Evolutionary conservation across 2,329 filamentous ascomycete genomes (phyloP).

Genomic region (Cladorrhinum sp.): DNA sequence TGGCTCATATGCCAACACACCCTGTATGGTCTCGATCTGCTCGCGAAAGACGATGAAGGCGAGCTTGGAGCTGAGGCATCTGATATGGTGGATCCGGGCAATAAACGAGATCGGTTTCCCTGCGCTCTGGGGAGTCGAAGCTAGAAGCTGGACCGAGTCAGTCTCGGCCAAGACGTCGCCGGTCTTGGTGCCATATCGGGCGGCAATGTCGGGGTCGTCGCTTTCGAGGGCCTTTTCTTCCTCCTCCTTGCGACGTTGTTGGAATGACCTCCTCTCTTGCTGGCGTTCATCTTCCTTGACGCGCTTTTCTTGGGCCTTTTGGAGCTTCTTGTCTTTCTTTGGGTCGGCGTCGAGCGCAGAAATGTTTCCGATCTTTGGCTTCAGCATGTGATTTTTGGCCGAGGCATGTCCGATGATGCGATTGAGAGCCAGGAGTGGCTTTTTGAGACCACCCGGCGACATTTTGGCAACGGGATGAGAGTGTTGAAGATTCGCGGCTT

Average conservation of each 20-base stretch:
- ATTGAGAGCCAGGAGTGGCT: constrained; percentile 39
- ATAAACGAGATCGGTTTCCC: constrained; percentile 64
- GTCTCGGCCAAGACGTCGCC: constrained; percentile 22
- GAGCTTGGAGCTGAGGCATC: constrained; percentile 71
- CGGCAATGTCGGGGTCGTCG: constrained; percentile 31
- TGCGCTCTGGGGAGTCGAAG: constrained; percentile 50
- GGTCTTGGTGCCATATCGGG: constrained; percentile 31
- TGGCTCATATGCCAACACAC: constrained; percentile 63
- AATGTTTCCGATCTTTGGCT: constrained; percentile 37
- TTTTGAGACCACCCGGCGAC: constrained; percentile 34
- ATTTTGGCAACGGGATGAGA: constrained; percentile 23
- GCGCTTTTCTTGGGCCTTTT: constrained; percentile 33
- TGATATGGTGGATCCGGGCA: constrained; percentile 72
- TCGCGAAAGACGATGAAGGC: constrained; percentile 86
- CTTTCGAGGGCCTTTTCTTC: constrained; percentile 31
- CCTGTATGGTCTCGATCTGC: constrained; percentile 78
- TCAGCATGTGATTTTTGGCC: constrained; percentile 40
- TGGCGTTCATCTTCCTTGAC: constrained; percentile 35
- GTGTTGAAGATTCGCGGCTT: too few relatives aligned
- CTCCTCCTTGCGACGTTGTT: constrained; percentile 34
- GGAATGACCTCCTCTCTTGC: constrained; percentile 31
- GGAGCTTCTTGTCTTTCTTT: constrained; percentile 31
- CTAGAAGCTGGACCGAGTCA: constrained; percentile 22
- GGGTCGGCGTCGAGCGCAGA: constrained; percentile 32
- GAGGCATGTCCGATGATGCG: constrained; percentile 37